Conservation (phyloP, 2,329 filamentous ascomycete species). For the Cladosporium sphaerospermum region DNA sequence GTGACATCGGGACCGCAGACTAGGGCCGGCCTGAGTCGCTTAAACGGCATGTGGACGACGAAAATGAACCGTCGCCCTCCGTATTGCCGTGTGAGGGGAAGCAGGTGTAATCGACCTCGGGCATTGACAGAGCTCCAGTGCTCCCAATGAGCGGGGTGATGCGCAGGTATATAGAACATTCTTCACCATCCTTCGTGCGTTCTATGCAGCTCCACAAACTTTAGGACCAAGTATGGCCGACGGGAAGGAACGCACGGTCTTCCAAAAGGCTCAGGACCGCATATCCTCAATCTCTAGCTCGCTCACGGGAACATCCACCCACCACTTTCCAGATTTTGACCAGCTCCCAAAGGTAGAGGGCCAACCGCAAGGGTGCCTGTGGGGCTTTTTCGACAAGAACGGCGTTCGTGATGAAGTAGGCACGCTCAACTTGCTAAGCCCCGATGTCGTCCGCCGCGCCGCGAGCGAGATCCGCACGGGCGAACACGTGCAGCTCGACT, state of each 20-base stretch:
- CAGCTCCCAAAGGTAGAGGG: constrained; percentile 20
- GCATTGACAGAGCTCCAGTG: neutral
- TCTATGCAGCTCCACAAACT: too few relatives aligned
- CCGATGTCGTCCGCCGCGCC: constrained; percentile 36
- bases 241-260: constrained; percentile 16
- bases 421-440: constrained; percentile 49
- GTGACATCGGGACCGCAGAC: too few relatives aligned
- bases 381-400: constrained; percentile 49
- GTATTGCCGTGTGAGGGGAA: constrained; percentile 4
- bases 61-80: neutral
- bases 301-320: constrained; percentile 10
- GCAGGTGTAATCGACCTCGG: constrained; percentile 5
- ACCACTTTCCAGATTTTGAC: constrained; percentile 20
- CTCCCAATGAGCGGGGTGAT: too few relatives aligned
- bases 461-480: constrained; percentile 41
- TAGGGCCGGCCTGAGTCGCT: too few relatives aligned
- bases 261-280: constrained; percentile 20
- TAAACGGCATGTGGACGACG: too few relatives aligned
- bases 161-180: neutral
- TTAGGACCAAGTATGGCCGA: constrained; percentile 12
- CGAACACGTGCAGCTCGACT: constrained; percentile 50
- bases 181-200: neutral
- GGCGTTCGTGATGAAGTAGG: constrained; percentile 47
- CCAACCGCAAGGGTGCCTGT: constrained; percentile 25
- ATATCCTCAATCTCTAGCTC: constrained; percentile 19